Conservation (phyloP, 352 stramenopile genomes). For the Phytophthora meadii region DNA sequence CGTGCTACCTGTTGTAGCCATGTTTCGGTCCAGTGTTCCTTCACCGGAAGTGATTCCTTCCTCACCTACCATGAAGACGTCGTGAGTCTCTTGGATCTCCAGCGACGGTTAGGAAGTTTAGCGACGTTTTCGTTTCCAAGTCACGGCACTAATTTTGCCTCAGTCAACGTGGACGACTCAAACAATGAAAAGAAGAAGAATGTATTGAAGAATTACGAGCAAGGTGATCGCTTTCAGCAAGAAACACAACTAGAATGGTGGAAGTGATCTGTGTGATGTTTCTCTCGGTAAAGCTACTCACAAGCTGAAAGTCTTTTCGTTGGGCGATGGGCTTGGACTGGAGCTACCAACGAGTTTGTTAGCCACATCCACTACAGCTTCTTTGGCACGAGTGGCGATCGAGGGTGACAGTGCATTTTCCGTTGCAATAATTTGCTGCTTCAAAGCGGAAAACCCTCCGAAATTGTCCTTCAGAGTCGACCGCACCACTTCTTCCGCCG, state of each 20-base stretch:
- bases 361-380: conserved; percentile 23
- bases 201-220: no score
- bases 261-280: no score
- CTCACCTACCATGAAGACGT: not conserved
- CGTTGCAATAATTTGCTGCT: conserved; percentile 32
- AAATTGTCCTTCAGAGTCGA: conserved; percentile 36
- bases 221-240: no score
- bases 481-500: conserved; percentile 32
- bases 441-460: conserved; percentile 27
- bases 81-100: not conserved
- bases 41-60: not conserved
- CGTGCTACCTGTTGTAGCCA: not conserved
- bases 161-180: no score
- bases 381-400: conserved; percentile 25
- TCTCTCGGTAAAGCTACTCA: conserved; percentile 1
- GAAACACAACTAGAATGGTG: no score
- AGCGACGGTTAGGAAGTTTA: not conserved
- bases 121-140: not conserved
- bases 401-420: conserved; percentile 31
- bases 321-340: conserved; percentile 11
- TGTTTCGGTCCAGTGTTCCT: not conserved
- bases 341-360: conserved; percentile 23
- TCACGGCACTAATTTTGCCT: no score
- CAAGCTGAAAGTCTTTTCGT: conserved; percentile 7
- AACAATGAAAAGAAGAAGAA: no score